Evolutionary conservation across 352 stramenopile genomes (phyloP).

Genomic region (Pythium volutum): DNA sequence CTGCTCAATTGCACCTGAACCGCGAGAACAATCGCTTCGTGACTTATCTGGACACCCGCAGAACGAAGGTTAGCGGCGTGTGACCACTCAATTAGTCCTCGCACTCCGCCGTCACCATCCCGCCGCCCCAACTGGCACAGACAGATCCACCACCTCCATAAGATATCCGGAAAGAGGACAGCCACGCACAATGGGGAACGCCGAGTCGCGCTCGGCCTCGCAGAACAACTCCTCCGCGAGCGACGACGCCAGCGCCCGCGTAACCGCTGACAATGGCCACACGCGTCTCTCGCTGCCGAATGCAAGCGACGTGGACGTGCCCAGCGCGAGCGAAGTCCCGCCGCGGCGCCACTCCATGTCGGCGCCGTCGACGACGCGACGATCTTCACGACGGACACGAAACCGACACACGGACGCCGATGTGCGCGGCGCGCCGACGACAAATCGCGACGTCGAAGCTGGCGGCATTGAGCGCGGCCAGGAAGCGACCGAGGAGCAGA

Average conservation of each 20-base stretch:
- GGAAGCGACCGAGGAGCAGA: constrained; percentile 69
- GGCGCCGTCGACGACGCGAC: constrained; percentile 14
- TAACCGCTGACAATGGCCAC: constrained; percentile 11
- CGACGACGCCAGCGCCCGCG: constrained; percentile 23
- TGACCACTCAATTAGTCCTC: background rate
- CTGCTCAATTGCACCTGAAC: background rate
- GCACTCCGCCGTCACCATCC: background rate
- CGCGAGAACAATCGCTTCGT: constrained; percentile 13
- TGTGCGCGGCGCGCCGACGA: background rate
- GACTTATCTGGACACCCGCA: background rate
- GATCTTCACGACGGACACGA: constrained; percentile 5
- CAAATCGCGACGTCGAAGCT: constrained; percentile 27
- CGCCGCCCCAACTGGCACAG: background rate
- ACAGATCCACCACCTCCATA: background rate
- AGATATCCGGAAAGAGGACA: background rate
- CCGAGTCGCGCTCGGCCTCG: constrained; percentile 42
- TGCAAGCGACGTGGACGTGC: constrained; percentile 13
- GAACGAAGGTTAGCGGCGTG: background rate
- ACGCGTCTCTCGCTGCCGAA: constrained; percentile 25
- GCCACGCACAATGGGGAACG: constrained; percentile 39
- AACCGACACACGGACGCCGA: constrained; percentile 13
- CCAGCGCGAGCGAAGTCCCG: background rate
- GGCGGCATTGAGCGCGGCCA: constrained; percentile 76
- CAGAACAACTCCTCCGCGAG: constrained; percentile 23
- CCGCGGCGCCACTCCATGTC: constrained; percentile 29